Conservation (phyloP, 2,329 filamentous ascomycete genomes). For the Penicillium oxalicum region DNA sequence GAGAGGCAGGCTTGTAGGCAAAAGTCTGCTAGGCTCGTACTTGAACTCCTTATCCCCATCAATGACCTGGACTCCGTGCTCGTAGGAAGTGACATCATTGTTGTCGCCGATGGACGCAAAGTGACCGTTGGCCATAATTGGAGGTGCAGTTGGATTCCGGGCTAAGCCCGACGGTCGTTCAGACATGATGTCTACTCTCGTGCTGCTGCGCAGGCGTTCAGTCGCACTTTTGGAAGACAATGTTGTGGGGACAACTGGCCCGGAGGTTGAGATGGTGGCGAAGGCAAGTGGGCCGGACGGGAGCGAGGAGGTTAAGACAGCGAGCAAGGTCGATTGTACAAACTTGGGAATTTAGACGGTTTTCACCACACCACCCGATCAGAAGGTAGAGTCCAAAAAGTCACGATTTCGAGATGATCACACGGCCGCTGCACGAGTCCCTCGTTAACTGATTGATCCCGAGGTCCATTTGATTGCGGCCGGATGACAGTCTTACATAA, state of each 20-base stretch:
- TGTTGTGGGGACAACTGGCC: constrained; percentile 16
- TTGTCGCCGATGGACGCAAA: constrained; percentile 40
- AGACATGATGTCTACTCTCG: constrained; percentile 13
- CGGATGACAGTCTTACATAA: constrained; percentile 19
- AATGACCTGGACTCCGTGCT: constrained; percentile 94
- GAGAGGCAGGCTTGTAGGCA: not conserved
- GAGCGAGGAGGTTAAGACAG: constrained; percentile 11
- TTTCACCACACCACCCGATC: constrained; percentile 5
- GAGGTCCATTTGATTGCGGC: constrained; percentile 14
- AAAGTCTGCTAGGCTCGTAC: constrained; percentile 47
- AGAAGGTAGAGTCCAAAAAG: not conserved
- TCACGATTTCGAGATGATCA: constrained; percentile 9
- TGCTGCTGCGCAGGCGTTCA: too few species aligned
- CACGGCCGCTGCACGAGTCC: constrained; percentile 14
- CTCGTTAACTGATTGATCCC: constrained; percentile 10
- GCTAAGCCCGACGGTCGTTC: constrained; percentile 22
- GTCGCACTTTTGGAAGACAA: constrained; percentile 6
- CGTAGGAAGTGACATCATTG: constrained; percentile 51
- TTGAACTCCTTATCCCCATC: constrained; percentile 97
- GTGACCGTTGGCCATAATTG: constrained; percentile 43
- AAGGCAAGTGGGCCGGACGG: constrained; percentile 9
- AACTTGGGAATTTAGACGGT: not conserved
- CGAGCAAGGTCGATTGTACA: constrained; percentile 3
- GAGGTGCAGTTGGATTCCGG: constrained; percentile 29
- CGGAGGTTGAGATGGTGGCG: constrained; percentile 10